These are phyloP conservation scores for Pseudogymnoascus pannorum DNA, from an alignment of 2,329 filamentous ascomycete species.

Conservation along the genomic window DNA sequence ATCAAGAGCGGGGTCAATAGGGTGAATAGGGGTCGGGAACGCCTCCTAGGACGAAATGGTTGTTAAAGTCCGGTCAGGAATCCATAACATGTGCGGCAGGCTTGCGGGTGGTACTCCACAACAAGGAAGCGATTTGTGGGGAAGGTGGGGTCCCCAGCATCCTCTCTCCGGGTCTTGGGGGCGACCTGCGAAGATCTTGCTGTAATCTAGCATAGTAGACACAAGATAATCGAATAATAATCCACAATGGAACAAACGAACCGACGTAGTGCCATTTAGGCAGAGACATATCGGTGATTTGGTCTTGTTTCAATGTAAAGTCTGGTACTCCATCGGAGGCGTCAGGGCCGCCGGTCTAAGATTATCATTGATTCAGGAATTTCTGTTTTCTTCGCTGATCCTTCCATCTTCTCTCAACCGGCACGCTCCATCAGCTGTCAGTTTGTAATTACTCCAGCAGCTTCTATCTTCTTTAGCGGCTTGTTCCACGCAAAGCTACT, in stretches of 20 bases:
- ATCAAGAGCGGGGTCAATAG: slow-evolving; percentile 1
- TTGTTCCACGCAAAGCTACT: not conserved
- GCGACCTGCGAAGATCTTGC: not conserved
- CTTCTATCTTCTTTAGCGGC: not conserved
- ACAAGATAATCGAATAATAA: not conserved
- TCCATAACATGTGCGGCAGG: not conserved
- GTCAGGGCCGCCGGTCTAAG: not conserved
- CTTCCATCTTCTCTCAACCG: not conserved
- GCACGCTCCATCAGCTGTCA: not conserved
- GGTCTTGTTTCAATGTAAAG: not conserved
- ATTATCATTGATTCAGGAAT: not conserved
- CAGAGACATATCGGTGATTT: slow-evolving; percentile 3
- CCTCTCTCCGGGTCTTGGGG: not conserved
- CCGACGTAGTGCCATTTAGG: not conserved
- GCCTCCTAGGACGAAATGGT: not conserved
- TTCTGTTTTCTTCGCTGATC: not conserved
- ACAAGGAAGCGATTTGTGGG: not conserved
- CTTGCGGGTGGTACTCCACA: not conserved
- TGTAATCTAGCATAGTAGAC: not conserved
- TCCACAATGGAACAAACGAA: not conserved
- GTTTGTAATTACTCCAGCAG: not conserved
- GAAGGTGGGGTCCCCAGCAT: not conserved
- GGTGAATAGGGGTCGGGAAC: not conserved
- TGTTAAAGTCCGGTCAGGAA: slow-evolving; percentile 1
- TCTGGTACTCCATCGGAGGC: not conserved